These are phyloP conservation scores for Suillus americanus DNA, from an alignment of 768 basidiomycete species.

Conservation along the genomic window DNA sequence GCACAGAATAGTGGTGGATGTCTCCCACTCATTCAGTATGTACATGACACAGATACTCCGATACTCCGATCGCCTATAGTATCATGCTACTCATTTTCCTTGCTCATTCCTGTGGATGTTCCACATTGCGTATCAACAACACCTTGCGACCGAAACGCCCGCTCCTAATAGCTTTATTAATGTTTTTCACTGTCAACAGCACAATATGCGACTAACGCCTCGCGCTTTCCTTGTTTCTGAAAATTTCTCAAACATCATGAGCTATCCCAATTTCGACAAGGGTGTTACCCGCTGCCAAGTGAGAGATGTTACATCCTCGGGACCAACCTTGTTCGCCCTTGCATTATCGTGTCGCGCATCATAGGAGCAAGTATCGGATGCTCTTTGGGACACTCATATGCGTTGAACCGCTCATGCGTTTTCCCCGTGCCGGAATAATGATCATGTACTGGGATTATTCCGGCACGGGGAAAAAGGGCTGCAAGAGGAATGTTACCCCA, in stretches of 20 bases:
- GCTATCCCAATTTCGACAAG: neutral
- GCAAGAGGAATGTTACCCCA: neutral
- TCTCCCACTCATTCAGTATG: no score
- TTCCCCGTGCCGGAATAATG: no score
- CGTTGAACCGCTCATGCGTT: neutral
- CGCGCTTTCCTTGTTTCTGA: neutral
- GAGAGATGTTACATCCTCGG: neutral
- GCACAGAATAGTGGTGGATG: neutral
- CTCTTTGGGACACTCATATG: neutral
- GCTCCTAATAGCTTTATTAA: neutral
- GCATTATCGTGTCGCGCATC: neutral
- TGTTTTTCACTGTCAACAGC: neutral
- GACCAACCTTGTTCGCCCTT: neutral
- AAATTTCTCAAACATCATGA: neutral
- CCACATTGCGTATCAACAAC: neutral
- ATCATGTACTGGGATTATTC: neutral
- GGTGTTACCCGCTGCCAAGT: neutral
- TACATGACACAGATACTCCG: neutral
- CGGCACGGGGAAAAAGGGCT: neutral
- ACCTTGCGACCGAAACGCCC: constrained; percentile 13
- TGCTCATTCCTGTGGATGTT: no score
- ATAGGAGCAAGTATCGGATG: neutral
- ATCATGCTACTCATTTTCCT: neutral
- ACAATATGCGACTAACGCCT: no score
- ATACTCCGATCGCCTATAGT: neutral